Evolutionary conservation across 2,329 filamentous ascomycete genomes (phyloP).

Genomic region (Cordyceps javanica): DNA sequence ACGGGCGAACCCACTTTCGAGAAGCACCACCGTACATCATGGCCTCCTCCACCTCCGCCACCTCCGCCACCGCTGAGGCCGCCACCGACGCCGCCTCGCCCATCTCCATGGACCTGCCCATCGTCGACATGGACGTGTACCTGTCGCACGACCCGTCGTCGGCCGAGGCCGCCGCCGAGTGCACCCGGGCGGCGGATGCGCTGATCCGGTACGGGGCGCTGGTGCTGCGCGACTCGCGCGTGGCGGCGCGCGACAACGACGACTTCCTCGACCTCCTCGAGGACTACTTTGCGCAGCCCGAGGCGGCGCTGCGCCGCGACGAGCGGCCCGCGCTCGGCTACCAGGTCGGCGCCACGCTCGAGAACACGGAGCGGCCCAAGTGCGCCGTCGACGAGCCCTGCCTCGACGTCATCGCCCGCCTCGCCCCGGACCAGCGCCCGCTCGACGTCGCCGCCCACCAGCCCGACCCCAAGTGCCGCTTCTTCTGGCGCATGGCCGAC

Average conservation of each 20-base stretch:
- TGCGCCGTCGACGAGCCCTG: constrained; percentile 58
- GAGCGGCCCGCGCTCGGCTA: constrained; percentile 53
- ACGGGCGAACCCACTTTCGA: too few species aligned
- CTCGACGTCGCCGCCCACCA: constrained; percentile 50
- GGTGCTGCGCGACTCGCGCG: constrained; percentile 54
- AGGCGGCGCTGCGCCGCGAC: constrained; percentile 38
- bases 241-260: constrained; percentile 48
- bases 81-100: constrained; percentile 15
- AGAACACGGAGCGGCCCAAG: constrained; percentile 58
- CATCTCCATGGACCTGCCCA: constrained; percentile 48
- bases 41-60: not conserved
- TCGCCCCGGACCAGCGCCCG: constrained; percentile 49
- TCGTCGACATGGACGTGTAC: constrained; percentile 55
- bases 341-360: constrained; percentile 56
- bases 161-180: constrained; percentile 42
- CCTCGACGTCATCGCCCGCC: constrained; percentile 48
- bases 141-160: constrained; percentile 38
- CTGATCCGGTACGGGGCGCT: constrained; percentile 56
- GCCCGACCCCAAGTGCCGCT: constrained; percentile 56
- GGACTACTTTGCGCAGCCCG: constrained; percentile 57
- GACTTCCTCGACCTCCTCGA: constrained; percentile 56
- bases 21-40: not conserved
- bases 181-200: constrained; percentile 46
- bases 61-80: not conserved
- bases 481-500: constrained; percentile 57